These are phyloP conservation scores for Leccinum subtestaceum DNA, from an alignment of 768 basidiomycete genomes.

Conservation along the genomic window DNA sequence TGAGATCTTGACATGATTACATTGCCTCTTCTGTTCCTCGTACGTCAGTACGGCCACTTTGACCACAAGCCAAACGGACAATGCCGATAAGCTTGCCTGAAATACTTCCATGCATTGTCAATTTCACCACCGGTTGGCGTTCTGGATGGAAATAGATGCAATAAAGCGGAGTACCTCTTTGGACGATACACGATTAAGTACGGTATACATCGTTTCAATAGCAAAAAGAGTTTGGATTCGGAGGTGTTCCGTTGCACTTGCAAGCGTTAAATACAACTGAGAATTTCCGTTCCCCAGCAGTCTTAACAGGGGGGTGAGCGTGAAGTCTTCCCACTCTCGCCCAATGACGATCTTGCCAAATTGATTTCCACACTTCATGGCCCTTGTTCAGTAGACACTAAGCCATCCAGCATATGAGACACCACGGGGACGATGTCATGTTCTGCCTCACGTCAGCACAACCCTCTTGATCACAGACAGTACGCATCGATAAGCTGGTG, in stretches of 20 bases:
- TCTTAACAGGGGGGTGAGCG: background rate
- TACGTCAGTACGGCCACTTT: constrained; percentile 13
- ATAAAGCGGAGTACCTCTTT: background rate
- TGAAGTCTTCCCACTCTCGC: constrained; percentile 18
- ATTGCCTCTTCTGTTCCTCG: constrained; percentile 54
- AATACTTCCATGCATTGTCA: constrained; percentile 76
- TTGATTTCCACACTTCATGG: constrained; percentile 62
- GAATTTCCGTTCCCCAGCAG: background rate
- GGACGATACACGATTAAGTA: background rate
- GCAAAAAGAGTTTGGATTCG: background rate
- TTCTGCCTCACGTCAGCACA: constrained; percentile 31
- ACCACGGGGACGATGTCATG: constrained; percentile 70
- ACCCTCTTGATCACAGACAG: constrained; percentile 1
- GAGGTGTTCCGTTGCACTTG: background rate
- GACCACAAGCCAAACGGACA: background rate
- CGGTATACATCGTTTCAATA: background rate
- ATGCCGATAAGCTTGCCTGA: constrained; percentile 72
- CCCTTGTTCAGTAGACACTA: constrained; percentile 63
- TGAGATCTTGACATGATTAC: constrained; percentile 75
- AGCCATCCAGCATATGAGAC: constrained; percentile 62
- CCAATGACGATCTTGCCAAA: constrained; percentile 74
- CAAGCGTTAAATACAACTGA: background rate
- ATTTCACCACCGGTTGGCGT: constrained; percentile 57
- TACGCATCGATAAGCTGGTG: constrained; percentile 66
- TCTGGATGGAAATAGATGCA: constrained; percentile 38